Evolutionary conservation across 139 green algal species (phyloP), one percentile per base, ranked within the genome.

Genomic region (Asterochloris erici): DNA sequence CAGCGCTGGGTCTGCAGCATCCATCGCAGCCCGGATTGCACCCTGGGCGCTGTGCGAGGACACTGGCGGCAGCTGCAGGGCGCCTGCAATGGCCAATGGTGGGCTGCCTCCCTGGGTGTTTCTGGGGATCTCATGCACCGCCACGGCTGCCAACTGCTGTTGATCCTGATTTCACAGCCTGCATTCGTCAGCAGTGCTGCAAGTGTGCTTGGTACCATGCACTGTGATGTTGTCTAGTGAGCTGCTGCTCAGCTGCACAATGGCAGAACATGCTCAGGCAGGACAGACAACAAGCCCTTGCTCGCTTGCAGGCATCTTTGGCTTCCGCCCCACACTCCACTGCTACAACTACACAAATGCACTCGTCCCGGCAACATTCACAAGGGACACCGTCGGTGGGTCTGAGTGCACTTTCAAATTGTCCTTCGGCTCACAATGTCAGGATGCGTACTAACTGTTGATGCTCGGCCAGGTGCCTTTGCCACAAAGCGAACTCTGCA

Each of bases 321-420:
- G 79, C 29, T 78, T 83, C 68, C 29, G 79, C 11, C 66, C 79
- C 29, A 68, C 79, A 15, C 66, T 83, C 12, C 28, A 29, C 2
- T 83, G 79, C 79, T 83, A 83, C 68, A 77, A 83, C 38, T 29
- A 60, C 23, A 21, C 63, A 24, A 63, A 68, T 78, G 79, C 68
- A 28, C 68, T 83, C 0, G 68, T 83, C 2, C 79, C 79, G 15
- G 66, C 68, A 47, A 28, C 29, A 17, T 77, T 78, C 79, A 83
- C 79, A 17, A 68, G 79, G 14, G 79, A 83, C 79, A 83, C 79
- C 23, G 24, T 83, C 16, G 79, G 79, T 83, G 47, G 24, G 79
- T 21, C n/a, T 24, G 12, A 64, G 66, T 28, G 27, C 21, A 14
- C n/a, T 54, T 27, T 76, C 70, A 12, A 71, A 71, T 4, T 24